These are phyloP conservation scores for Citrus unshiu DNA, from an alignment of 345 rosid species.

Conservation along the genomic window DNA sequence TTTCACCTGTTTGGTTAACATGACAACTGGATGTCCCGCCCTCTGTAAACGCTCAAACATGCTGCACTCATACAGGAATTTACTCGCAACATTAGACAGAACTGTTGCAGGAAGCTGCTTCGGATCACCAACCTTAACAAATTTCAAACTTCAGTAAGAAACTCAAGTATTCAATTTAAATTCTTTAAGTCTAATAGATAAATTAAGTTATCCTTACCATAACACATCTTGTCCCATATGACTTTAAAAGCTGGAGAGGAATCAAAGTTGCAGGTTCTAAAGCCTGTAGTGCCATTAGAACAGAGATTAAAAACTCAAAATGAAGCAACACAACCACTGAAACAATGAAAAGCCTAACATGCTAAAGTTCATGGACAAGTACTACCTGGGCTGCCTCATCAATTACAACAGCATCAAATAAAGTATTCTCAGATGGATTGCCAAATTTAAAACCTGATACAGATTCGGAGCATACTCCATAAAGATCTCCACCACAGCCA, in stretches of 20 bases:
- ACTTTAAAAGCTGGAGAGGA: slow-evolving; percentile 91
- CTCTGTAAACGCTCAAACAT: slow-evolving; percentile 98
- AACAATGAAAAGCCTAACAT: slow-evolving; percentile 17
- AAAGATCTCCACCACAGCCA: slow-evolving; percentile 99
- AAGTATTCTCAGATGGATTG: slow-evolving; percentile 67
- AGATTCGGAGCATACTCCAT: slow-evolving; percentile 85
- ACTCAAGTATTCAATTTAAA: background rate
- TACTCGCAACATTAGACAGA: slow-evolving; percentile 88
- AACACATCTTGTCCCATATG: slow-evolving; percentile 78
- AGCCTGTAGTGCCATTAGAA: slow-evolving; percentile 53
- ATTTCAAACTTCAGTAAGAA: slow-evolving; percentile 9
- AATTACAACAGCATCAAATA: slow-evolving; percentile 89
- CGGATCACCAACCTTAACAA: slow-evolving; percentile 89
- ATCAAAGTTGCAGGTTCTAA: slow-evolving; percentile 98
- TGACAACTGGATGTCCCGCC: slow-evolving; percentile 87
- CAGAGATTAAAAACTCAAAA: slow-evolving; percentile 14
- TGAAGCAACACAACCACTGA: slow-evolving; percentile 8
- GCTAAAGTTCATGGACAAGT: slow-evolving; percentile 14
- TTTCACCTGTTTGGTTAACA: slow-evolving; percentile 91
- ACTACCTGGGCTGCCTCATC: slow-evolving; percentile 98
- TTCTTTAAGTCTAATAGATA: background rate
- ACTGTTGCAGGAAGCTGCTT: slow-evolving; percentile 99
- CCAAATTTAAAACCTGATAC: slow-evolving; percentile 64
- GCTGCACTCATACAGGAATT: slow-evolving; percentile 82
- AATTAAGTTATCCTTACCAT: slow-evolving; percentile 54